Base-by-base conservation (phyloP, 2,329 filamentous ascomycete species). In the Dothideomycetes sp. region DNA sequence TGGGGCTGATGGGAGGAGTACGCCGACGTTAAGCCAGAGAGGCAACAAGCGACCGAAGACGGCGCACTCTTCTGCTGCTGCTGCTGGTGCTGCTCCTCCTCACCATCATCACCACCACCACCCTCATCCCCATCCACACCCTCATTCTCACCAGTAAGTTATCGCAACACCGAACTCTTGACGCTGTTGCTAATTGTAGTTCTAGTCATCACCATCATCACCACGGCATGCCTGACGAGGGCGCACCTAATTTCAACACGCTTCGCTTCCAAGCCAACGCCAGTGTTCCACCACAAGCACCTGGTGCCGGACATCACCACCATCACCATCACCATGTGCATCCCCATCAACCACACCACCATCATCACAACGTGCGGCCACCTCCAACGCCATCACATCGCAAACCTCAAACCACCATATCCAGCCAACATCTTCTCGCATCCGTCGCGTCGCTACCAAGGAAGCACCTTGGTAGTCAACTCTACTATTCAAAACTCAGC, bases 401-500 rank as follows among this genome's bases (percentile, higher is more conserved):
- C 43, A 79, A 80, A 55, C 70, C 78, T 5, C 80, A 78, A 46
- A 77, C 75, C 3, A 75, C 73, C 12, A 71, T 94, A 17, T 74
- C 74, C 8, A 83, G 82, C 2, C 72, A 82, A 47, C 71, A 75
- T 0, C 75, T 94, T 0, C 60, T 94, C 10, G 78, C 86, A 2
- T 79, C 77, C 20, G 78, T 89, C 4, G 71, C 80, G 1, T 66
- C 81, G 43, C 70, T 76, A 13, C 82, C 84, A 7, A 80, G 87
- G 8, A 74, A 78, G 41, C 87, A 95, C 56, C 73, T 96, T 2
- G 89, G 89, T 23, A 84, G 86, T 43, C 82, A 84, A 4, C 69
- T 94, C 11, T 96, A 96, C 57, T 73, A 82, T 35, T 76, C 84
- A 1, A 72, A 68, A 5, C 67, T 94, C 4, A 64, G 66, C 3